These are phyloP conservation scores for Takakia lepidozioides DNA, from an alignment of 225 moss, liverwort and hornwort species.

Conservation along the genomic window DNA sequence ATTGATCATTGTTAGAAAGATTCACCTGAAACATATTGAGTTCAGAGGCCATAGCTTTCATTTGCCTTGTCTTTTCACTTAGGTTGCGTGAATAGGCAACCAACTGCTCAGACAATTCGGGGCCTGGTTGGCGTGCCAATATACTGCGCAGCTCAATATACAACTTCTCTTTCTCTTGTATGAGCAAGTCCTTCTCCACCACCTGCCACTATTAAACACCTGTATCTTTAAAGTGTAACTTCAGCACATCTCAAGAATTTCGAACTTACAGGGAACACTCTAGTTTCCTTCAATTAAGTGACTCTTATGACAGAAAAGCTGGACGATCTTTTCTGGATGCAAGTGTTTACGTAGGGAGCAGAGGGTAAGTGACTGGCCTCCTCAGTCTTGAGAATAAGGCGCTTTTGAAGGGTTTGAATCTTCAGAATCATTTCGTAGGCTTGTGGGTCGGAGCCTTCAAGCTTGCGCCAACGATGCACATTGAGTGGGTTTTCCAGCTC, in stretches of 20 bases:
- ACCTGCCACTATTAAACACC: conserved; percentile 24
- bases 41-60: conserved; percentile 74
- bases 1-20: neutral
- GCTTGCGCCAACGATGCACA: conserved; percentile 62
- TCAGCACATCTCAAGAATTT: too few species aligned
- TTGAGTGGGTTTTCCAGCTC: conserved; percentile 74
- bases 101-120: conserved; percentile 45
- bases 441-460: conserved; percentile 52
- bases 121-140: conserved; percentile 43
- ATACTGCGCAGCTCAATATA: conserved; percentile 54
- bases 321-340: too few species aligned
- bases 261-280: too few species aligned
- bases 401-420: conserved; percentile 56
- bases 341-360: too few species aligned
- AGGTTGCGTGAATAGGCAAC: conserved; percentile 26
- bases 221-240: too few species aligned
- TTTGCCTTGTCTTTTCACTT: conserved; percentile 47
- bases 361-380: too few species aligned
- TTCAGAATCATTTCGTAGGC: conserved; percentile 63
- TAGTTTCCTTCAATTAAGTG: too few species aligned
- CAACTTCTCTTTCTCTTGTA: conserved; percentile 67
- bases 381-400: conserved; percentile 55
- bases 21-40: conserved; percentile 54
- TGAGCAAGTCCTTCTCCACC: conserved; percentile 47
- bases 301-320: too few species aligned